Conservation (phyloP, 257 asterid species). For the Salvia rosmarinus region DNA sequence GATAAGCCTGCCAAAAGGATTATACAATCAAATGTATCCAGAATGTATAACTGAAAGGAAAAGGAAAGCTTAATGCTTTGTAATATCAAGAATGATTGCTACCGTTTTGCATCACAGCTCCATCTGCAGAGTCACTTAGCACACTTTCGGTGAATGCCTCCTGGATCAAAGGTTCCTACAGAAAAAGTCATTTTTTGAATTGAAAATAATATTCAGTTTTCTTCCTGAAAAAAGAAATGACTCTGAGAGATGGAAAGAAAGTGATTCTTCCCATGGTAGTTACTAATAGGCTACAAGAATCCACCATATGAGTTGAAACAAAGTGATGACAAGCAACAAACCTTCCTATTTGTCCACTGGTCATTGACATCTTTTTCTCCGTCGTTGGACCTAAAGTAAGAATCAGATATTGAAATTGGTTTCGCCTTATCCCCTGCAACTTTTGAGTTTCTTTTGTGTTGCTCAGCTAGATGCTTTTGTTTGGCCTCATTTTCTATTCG, state of each 20-base stretch:
- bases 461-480: constrained; percentile 85
- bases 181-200: constrained; percentile 16
- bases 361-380: constrained; percentile 47
- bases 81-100: constrained; percentile 23
- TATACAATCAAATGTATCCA: constrained; percentile 27
- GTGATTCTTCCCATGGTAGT: constrained; percentile 8
- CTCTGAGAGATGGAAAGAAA: constrained; percentile 25
- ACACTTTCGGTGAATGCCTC: constrained; percentile 48
- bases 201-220: neutral
- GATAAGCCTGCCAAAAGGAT: constrained; percentile 43
- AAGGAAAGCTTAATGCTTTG: constrained; percentile 11
- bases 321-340: constrained; percentile 30
- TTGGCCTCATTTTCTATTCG: constrained; percentile 95
- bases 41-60: constrained; percentile 7
- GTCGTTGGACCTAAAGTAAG: constrained; percentile 35
- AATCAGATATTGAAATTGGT: constrained; percentile 38
- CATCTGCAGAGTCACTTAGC: constrained; percentile 42
- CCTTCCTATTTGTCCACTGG: constrained; percentile 48
- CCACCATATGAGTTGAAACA: constrained; percentile 3
- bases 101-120: constrained; percentile 50
- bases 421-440: constrained; percentile 44
- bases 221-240: constrained; percentile 24
- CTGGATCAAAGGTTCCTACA: constrained; percentile 49
- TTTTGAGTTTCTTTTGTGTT: constrained; percentile 47
- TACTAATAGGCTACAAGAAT: constrained; percentile 20